phyloP scores from a whole-genome alignment of 2,329 filamentous ascomycete species.

The Phialophora macrospora region DNA sequence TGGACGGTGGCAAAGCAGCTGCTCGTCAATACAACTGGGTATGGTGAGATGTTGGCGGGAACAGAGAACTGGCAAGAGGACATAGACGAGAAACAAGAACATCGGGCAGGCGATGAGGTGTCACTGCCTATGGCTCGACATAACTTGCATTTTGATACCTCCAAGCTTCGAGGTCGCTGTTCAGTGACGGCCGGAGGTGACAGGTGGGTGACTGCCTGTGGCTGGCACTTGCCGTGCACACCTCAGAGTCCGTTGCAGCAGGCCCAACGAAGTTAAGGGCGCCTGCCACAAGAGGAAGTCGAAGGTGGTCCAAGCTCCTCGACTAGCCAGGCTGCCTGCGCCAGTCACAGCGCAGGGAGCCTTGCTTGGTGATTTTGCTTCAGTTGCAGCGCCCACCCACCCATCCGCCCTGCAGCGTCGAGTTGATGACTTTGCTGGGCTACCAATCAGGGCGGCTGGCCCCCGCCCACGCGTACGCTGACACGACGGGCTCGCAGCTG shows the following conservation, averaged over 20 bases:
- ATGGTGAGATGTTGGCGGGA: no score
- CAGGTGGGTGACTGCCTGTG: neutral
- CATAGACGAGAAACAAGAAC: neutral
- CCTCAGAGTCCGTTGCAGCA: neutral
- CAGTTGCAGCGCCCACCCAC: neutral
- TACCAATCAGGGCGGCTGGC: conserved; percentile 7
- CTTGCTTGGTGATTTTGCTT: conserved; percentile 6
- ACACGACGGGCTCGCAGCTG: conserved; percentile 1
- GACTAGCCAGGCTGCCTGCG: neutral
- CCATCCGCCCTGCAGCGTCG: conserved; percentile 5
- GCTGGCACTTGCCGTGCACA: neutral
- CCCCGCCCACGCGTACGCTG: conserved; percentile 17
- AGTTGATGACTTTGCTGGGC: conserved; percentile 15
- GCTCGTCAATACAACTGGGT: neutral
- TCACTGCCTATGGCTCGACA: neutral
- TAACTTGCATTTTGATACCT: neutral
- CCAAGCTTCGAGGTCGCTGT: conserved; percentile 1
- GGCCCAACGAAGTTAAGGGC: conserved; percentile 8
- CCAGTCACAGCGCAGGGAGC: neutral
- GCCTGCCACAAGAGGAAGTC: conserved; percentile 13
- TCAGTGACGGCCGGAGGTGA: neutral
- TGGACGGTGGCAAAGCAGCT: neutral
- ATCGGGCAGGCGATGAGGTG: neutral
- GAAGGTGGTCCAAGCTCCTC: conserved; percentile 1
- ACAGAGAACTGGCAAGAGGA: neutral